These are phyloP conservation scores for Gnaphalium uliginosum DNA, from an alignment of 129 eudicot genomes.

Conservation along the genomic window DNA sequence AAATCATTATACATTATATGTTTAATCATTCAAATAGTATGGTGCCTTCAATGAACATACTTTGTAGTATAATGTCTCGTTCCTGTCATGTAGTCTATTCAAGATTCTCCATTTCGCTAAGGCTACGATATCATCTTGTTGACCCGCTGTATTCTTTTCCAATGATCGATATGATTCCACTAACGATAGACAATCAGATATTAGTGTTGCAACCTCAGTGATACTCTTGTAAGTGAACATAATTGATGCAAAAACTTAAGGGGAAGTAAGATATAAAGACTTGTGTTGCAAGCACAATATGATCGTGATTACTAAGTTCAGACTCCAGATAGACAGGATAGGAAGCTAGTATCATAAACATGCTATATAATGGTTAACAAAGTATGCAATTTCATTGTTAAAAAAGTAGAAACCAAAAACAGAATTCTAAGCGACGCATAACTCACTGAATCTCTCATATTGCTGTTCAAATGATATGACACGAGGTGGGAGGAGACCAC, in stretches of 20 bases:
- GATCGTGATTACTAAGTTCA: too few species aligned
- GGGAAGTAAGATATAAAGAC: background rate
- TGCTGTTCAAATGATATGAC: conserved; percentile 96
- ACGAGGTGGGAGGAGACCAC: conserved; percentile 99
- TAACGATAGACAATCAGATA: conserved; percentile 29
- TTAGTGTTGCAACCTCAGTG: conserved; percentile 24
- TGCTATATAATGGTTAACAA: background rate
- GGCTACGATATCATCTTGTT: conserved; percentile 53
- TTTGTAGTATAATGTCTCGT: conserved; percentile 91
- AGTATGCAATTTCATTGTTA: background rate
- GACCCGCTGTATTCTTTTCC: conserved; percentile 85
- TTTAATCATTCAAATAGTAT: background rate
- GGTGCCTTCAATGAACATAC: conserved; percentile 50
- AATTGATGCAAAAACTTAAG: background rate
- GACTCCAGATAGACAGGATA: background rate
- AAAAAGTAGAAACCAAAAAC: background rate
- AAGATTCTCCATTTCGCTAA: conserved; percentile 97
- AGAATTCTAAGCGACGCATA: conserved; percentile 7
- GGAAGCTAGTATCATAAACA: too few species aligned
- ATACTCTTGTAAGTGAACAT: conserved; percentile 16
- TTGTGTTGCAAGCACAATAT: too few species aligned
- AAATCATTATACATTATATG: conserved; percentile 10
- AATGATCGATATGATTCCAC: conserved; percentile 95
- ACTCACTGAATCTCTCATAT: conserved; percentile 92
- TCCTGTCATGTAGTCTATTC: conserved; percentile 96